These are phyloP conservation scores for Achaetomiella virescens DNA, from an alignment of 495 filamentous ascomycete species.

Conservation along the genomic window DNA sequence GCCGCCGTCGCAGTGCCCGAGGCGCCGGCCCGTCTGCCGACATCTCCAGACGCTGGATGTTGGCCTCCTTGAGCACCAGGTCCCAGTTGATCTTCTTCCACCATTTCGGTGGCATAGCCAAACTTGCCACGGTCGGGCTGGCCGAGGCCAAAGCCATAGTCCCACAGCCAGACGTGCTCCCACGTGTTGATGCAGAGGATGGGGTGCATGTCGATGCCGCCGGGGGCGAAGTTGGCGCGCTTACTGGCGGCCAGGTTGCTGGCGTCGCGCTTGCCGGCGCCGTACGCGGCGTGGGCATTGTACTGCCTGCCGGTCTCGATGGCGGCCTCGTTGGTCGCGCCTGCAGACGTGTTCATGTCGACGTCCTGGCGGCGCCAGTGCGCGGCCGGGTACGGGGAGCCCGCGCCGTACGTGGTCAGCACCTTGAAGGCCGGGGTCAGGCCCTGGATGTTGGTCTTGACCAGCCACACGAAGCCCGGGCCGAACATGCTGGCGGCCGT, in stretches of 20 bases:
- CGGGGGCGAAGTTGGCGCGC: conserved; percentile 45
- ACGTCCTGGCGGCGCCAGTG: conserved; percentile 72
- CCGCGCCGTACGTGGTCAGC: conserved; percentile 85
- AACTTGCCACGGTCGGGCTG: conserved; percentile 55
- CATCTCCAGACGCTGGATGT: conserved; percentile 10
- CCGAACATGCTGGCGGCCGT: conserved; percentile 93
- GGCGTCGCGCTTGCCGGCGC: conserved; percentile 40
- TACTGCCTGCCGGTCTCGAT: conserved; percentile 28
- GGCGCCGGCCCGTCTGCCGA: neutral
- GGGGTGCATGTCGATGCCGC: conserved; percentile 64
- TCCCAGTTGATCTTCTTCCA: conserved; percentile 86
- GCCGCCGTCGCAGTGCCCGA: neutral
- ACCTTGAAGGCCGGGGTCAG: conserved; percentile 54
- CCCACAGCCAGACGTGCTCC: conserved; percentile 87
- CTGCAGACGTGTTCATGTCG: conserved; percentile 67
- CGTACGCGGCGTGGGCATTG: conserved; percentile 37
- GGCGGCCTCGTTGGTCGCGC: conserved; percentile 25
- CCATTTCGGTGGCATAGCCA: conserved; percentile 68
- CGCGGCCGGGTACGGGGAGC: conserved; percentile 76
- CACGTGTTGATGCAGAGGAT: conserved; percentile 90
- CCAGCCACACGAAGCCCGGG: conserved; percentile 93
- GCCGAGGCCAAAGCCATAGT: conserved; percentile 60
- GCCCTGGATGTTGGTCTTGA: conserved; percentile 40
- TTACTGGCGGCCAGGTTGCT: conserved; percentile 30
- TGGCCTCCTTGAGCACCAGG: conserved; percentile 46